Conservation (phyloP, 2,329 filamentous ascomycete species). For the Fusarium sulawesiense region DNA sequence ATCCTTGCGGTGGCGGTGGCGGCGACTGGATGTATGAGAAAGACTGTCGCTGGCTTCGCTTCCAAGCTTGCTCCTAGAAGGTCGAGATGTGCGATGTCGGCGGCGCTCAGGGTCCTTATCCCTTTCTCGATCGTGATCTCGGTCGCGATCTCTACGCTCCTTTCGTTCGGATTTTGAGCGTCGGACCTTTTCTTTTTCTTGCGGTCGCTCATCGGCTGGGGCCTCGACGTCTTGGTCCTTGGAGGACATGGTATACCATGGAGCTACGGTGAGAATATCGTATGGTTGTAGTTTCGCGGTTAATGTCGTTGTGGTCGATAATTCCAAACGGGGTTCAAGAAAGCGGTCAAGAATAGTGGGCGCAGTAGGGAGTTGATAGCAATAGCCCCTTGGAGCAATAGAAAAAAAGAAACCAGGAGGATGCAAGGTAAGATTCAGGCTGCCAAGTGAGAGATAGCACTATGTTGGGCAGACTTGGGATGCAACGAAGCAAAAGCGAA, state of each 20-base stretch:
- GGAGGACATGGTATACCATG: constrained; percentile 55
- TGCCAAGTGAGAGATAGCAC: constrained; percentile 6
- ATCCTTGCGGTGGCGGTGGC: constrained; percentile 49
- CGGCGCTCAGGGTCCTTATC: constrained; percentile 51
- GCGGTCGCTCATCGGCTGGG: constrained; percentile 51
- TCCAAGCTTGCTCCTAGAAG: constrained; percentile 55
- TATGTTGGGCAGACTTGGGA: constrained; percentile 17
- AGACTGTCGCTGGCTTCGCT: constrained; percentile 55
- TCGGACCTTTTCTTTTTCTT: constrained; percentile 56
- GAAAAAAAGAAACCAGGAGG: background rate
- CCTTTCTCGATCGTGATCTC: constrained; percentile 49
- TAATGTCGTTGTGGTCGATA: constrained; percentile 19
- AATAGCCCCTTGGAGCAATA: constrained; percentile 2
- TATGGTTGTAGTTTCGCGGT: constrained; percentile 16
- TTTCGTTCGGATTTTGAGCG: constrained; percentile 56
- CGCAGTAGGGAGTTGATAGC: constrained; percentile 10
- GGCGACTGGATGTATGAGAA: constrained; percentile 53
- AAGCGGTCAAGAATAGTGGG: constrained; percentile 29
- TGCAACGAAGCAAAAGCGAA: constrained; percentile 19
- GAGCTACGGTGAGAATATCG: constrained; percentile 17
- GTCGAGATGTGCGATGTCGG: constrained; percentile 55
- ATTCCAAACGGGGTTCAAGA: constrained; percentile 28
- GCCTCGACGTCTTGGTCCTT: constrained; percentile 57
- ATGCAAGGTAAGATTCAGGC: constrained; percentile 18
- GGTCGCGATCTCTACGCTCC: constrained; percentile 52